These are phyloP conservation scores for Coemansia sp. DNA, from an alignment of 371 early-diverging fungal genomes.

Conservation along the genomic window DNA sequence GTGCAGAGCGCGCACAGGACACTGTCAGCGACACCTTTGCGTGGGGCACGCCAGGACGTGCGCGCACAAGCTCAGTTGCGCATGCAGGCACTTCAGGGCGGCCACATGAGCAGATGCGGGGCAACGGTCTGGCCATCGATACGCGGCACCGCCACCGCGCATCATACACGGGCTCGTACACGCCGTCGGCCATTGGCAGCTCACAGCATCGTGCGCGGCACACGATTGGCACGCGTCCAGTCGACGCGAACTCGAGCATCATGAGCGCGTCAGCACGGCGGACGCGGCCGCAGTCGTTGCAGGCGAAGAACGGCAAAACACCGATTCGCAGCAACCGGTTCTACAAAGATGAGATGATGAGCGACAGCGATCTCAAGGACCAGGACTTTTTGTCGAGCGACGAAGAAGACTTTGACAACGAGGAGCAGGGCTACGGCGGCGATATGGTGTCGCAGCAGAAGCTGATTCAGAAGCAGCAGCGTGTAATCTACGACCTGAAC, in stretches of 20 bases:
- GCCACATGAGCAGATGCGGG: conserved; percentile 16
- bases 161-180: conserved; percentile 35
- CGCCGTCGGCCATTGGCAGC: conserved; percentile 32
- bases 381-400: conserved; percentile 49
- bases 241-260: conserved; percentile 30
- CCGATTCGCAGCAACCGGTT: conserved; percentile 46
- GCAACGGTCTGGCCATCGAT: conserved; percentile 24
- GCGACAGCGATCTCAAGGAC: conserved; percentile 36
- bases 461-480: conserved; percentile 50
- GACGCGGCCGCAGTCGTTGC: conserved; percentile 18
- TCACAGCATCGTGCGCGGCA: conserved; percentile 14
- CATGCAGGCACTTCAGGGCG: conserved; percentile 3
- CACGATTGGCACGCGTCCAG: conserved; percentile 1
- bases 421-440: conserved; percentile 30
- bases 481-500: conserved; percentile 40
- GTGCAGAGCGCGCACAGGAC: conserved; percentile 9
- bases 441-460: conserved; percentile 47
- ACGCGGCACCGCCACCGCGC: conserved; percentile 27
- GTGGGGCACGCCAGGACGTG: conserved; percentile 33
- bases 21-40: conserved; percentile 37
- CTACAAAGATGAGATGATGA: conserved; percentile 39
- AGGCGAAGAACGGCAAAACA: conserved; percentile 20
- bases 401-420: conserved; percentile 43
- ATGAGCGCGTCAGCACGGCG: conserved; percentile 25
- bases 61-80: conserved; percentile 40